Conservation (phyloP, 768 basidiomycete species). For the Gelatoporia subvermispora region DNA sequence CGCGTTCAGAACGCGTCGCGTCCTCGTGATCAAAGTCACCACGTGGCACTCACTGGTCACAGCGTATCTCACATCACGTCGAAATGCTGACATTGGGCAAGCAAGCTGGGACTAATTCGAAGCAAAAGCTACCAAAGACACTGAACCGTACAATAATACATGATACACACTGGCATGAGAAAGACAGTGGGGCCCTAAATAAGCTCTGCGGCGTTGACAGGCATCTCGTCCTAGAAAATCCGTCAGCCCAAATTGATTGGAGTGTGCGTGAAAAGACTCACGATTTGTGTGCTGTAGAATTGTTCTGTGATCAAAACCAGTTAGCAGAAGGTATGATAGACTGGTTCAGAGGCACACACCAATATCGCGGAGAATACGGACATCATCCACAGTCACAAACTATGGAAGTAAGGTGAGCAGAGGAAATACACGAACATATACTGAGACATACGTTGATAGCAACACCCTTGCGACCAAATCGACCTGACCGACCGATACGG, state of each 20-base stretch:
- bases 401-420: slow-evolving; percentile 23
- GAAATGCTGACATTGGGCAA: too few species aligned
- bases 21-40: too few species aligned
- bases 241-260: slow-evolving; percentile 15
- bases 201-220: slow-evolving; percentile 94
- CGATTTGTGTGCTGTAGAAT: slow-evolving; percentile 95
- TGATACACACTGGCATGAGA: too few species aligned
- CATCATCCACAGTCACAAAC: slow-evolving; percentile 95
- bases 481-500: slow-evolving; percentile 97
- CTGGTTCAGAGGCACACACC: slow-evolving; percentile 43
- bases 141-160: slow-evolving; percentile 6
- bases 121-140: slow-evolving; percentile 10
- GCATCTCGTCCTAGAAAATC: slow-evolving; percentile 86
- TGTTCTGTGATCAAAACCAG: slow-evolving; percentile 51
- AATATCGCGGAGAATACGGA: slow-evolving; percentile 94
- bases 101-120: not conserved
- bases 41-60: too few species aligned
- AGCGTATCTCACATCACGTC: too few species aligned
- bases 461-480: slow-evolving; percentile 98
- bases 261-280: slow-evolving; percentile 31
- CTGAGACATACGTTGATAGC: slow-evolving; percentile 83
- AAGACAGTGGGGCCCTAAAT: slow-evolving; percentile 49
- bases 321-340: not conserved
- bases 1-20: too few species aligned
- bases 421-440: not conserved